Percentiles rank a stretch among this genome's conserved stretches.
These are phyloP conservation scores for Gossypium schwendimanii DNA, from an alignment of 441 rosid species.

Conservation along the genomic window DNA sequence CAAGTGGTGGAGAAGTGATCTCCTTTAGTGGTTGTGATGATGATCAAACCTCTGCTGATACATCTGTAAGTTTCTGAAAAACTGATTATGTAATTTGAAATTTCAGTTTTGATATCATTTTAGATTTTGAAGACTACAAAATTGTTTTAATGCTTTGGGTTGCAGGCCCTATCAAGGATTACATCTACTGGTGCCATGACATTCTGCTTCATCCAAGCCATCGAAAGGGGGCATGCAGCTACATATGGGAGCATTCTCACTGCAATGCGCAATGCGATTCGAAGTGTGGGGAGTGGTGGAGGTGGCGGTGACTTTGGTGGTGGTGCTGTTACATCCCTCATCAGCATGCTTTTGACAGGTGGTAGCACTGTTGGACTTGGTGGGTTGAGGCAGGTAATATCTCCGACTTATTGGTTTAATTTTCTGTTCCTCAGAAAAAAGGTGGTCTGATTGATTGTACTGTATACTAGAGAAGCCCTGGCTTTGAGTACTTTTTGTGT, in stretches of 20 bases:
- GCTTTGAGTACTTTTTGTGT: neutral
- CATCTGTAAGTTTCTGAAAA: slow-evolving; percentile 52
- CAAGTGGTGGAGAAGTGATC: slow-evolving; percentile 79
- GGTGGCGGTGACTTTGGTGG: slow-evolving; percentile 30
- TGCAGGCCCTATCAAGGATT: slow-evolving; percentile 72
- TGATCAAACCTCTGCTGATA: slow-evolving; percentile 81
- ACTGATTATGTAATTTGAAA: neutral
- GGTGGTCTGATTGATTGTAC: neutral
- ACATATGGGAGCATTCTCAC: slow-evolving; percentile 79
- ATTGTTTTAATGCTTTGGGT: neutral
- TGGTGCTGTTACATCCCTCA: slow-evolving; percentile 60
- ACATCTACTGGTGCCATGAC: slow-evolving; percentile 96
- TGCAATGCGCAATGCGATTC: slow-evolving; percentile 69
- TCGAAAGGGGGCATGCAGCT: slow-evolving; percentile 58
- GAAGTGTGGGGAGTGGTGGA: slow-evolving; percentile 36
- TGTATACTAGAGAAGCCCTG: neutral
- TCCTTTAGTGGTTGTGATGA: slow-evolving; percentile 92
- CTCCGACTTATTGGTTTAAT: neutral
- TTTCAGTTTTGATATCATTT: neutral
- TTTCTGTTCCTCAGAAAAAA: neutral
- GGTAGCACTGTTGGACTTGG: slow-evolving; percentile 47
- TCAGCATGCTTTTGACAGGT: slow-evolving; percentile 73
- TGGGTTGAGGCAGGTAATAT: slow-evolving; percentile 65
- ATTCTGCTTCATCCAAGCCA: slow-evolving; percentile 84
- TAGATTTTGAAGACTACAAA: slow-evolving; percentile 1